Evolutionary conservation across 1,284 basidiomycete species (phyloP).

Genomic region (Phenoliferia sp.): DNA sequence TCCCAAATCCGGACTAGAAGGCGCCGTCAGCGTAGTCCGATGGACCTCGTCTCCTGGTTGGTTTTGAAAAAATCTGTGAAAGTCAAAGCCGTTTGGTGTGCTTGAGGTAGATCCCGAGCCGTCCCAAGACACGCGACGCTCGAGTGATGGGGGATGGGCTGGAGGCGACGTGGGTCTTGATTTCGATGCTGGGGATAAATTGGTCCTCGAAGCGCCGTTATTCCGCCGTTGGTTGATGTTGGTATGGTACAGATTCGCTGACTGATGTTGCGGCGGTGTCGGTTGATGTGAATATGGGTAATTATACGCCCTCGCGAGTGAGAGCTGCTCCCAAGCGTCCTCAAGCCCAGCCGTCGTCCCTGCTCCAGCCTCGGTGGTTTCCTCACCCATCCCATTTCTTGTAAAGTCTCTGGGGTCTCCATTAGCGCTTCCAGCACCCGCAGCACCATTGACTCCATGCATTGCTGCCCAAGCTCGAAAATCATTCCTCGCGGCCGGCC

Average conservation of each 20-base stretch:
- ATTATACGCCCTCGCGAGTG: background rate
- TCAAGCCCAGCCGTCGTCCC: background rate
- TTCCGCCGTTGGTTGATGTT: background rate
- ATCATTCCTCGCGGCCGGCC: constrained; percentile 3
- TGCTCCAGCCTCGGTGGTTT: background rate
- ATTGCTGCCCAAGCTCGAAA: constrained; percentile 13
- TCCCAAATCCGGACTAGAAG: constrained; percentile 25
- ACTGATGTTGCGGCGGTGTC: background rate
- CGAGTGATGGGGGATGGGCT: constrained; percentile 1
- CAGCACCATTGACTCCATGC: constrained; percentile 1
- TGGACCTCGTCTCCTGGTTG: constrained; percentile 1
- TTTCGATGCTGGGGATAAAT: background rate
- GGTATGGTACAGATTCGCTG: background rate
- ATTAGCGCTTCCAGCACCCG: background rate
- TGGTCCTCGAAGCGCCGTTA: background rate
- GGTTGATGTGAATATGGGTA: background rate
- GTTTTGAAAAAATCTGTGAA: constrained; percentile 34
- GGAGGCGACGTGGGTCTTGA: background rate
- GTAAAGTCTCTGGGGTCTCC: background rate
- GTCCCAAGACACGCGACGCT: constrained; percentile 9
- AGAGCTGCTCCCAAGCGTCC: background rate
- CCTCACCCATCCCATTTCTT: background rate
- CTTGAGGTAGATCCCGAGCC: background rate
- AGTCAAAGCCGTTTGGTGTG: constrained; percentile 14
- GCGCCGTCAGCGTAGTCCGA: constrained; percentile 20